Base-by-base conservation (phyloP, 768 basidiomycete species). In the Tephrocybe sp. region DNA sequence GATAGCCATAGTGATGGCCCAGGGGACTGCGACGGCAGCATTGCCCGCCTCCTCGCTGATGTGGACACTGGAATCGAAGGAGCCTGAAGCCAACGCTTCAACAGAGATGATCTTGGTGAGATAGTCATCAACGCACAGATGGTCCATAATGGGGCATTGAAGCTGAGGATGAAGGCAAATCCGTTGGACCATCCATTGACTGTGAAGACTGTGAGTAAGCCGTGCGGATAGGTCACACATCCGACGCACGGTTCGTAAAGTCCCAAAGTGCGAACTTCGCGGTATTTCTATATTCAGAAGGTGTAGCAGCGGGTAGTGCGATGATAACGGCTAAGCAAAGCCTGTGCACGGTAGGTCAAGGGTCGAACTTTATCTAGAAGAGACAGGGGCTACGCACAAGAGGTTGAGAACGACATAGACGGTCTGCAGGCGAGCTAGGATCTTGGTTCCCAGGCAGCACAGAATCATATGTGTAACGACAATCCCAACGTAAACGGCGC, bases 21-120 rank as follows among this genome's bases (percentile, higher is more conserved):
- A 84, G 1, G 87, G 87, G 4, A 87, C 83, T 21, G 84, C 85
- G 0, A 69, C 73, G 9, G 80, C 77, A 1, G 87, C 87, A 54
- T 90, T 90, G 0, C 77, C 73, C 1, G 84, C 83, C 61, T 87
- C 86, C 57, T 87, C 86, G 46, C 81, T 84, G 48, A 88, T 85
- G 55, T 88, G 85, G 0, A 87, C 79, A 46, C 72, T 74, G 0
- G 78, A 76, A 60, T 87, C 84, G 40, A 74, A 74, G 6, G 66
- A 74, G 21, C 67, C 74, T 69, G 28, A 8, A 24, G 4, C 13
- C 41, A 16, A 41, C 31, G 27, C 25, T 27, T 34, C 27, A 31
- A 16, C 15, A 7, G 9, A 42, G 11, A 19, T 0, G 19, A 21
- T 40, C 16, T 9, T 32, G n/a, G 19, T 35, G 0, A 25, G 9